Evolutionary conservation across 371 early-diverging fungal genomes (phyloP).

Genomic region (Mortierella sp.): DNA sequence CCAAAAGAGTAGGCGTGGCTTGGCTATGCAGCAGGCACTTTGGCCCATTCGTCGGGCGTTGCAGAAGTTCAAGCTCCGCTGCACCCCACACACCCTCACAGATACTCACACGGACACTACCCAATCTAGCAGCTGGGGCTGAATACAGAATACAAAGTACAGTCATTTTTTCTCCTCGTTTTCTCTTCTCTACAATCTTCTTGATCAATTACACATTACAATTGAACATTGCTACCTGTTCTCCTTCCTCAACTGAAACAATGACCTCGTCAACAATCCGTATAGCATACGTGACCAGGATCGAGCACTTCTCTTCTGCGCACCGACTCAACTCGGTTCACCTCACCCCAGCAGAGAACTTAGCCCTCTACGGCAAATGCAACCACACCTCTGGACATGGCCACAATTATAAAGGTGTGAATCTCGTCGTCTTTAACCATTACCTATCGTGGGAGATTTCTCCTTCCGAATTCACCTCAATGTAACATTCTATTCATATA

Average conservation of each 20-base stretch:
- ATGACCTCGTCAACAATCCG: slow-evolving; percentile 39
- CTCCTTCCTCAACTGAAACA: not conserved
- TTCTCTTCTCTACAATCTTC: slow-evolving; percentile 5
- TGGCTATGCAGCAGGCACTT: no score
- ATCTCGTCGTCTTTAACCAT: not conserved
- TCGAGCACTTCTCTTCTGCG: slow-evolving; percentile 88
- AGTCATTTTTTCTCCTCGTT: not conserved
- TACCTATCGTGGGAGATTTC: not conserved
- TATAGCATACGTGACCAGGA: slow-evolving; percentile 77
- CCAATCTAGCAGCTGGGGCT: no score
- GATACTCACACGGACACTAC: no score
- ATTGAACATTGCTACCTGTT: not conserved
- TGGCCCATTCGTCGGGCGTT: no score
- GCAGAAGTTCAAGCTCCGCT: not conserved
- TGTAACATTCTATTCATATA: not conserved
- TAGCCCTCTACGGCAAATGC: slow-evolving; percentile 87
- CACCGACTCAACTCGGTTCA: slow-evolving; percentile 86
- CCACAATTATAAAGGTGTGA: slow-evolving; percentile 87
- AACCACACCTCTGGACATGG: slow-evolving; percentile 89
- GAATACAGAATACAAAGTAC: not conserved
- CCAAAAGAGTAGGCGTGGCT: no score
- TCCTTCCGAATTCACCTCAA: not conserved
- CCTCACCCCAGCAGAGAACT: slow-evolving; percentile 81
- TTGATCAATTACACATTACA: not conserved
- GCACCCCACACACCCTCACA: no score